phyloP scores from a whole-genome alignment of 495 filamentous ascomycete species.

The Bacidia rubella region DNA sequence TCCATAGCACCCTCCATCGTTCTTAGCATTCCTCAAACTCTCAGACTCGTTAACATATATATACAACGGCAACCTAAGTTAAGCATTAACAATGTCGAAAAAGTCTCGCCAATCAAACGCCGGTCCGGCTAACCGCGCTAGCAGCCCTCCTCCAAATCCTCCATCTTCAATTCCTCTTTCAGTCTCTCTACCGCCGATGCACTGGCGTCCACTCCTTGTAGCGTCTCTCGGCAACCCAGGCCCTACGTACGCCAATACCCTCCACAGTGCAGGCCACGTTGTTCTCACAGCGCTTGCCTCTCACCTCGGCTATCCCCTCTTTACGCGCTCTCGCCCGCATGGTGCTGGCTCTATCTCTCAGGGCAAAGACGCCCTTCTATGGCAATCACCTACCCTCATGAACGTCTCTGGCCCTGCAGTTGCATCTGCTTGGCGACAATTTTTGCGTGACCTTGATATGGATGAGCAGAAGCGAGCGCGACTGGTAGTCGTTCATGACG shows the following conservation, averaged over 20 bases:
- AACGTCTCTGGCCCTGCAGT: conserved; percentile 50
- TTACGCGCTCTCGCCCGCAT: conserved; percentile 28
- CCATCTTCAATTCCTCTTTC: neutral
- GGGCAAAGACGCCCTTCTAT: conserved; percentile 46
- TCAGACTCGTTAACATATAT: no score
- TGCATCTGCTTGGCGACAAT: conserved; percentile 30
- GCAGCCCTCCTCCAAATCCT: neutral
- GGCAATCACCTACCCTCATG: conserved; percentile 60
- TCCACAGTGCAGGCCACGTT: conserved; percentile 68
- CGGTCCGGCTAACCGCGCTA: neutral
- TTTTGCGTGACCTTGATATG: conserved; percentile 24
- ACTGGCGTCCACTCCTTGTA: conserved; percentile 41
- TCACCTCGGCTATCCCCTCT: conserved; percentile 32
- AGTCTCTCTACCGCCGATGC: conserved; percentile 15
- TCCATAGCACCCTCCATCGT: no score
- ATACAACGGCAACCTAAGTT: no score
- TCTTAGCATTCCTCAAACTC: no score
- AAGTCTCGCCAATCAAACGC: neutral
- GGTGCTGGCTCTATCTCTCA: conserved; percentile 27
- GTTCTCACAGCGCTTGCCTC: conserved; percentile 43
- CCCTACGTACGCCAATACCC: conserved; percentile 49
- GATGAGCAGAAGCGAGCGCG: conserved; percentile 24
- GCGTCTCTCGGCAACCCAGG: conserved; percentile 61
- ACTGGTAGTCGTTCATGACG: conserved; percentile 71
- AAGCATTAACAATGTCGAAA: no score